Evolutionary conservation across 2,329 filamentous ascomycete species (phyloP), one percentile per base, ranked within the genome.

Genomic region (Pseudogymnoascus sp.): DNA sequence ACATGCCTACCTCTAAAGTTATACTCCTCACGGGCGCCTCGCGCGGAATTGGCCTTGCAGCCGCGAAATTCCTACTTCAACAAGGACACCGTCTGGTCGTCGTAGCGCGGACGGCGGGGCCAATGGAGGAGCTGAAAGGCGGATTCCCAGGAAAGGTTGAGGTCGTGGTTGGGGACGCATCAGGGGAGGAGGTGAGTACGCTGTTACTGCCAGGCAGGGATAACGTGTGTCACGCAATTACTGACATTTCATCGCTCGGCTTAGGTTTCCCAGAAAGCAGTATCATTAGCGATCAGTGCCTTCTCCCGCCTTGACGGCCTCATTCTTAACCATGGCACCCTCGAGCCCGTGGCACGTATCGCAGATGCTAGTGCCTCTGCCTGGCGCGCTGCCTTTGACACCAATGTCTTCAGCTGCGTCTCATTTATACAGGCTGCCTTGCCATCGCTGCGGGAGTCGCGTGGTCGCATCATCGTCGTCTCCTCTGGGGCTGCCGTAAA

Each of bases 391-490:
- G 79, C 83, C 7, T 97, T 91, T 74, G 87, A 96, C 68, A 79
- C 91, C 65, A 97, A 97, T 73, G 85, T 97, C 68, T 92, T 97
- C 73, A 93, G 91, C 67, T 85, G 85, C 29, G 78, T 97, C 48
- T 86, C 85, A 35, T 79, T 97, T 74, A 81, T 87, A 63, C 85
- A 90, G 76, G 85, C 88, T 15, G 84, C 85, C 1, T 79, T 96
- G 13, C 83, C 85, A 1, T 80, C 85, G 60, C 81, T 96, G 51
- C 85, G 90, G 29, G 78, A 84, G 65, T 79, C 82, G 2, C 80
- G 86, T 33, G 92, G 92, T 3, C 83, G 83, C 63, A 86, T 96
- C 36, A 76, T 96, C 10, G 86, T 94, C 71, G 84, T 89, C 8
- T 94, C 90, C 0, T 93, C 90, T 0, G 92, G 92, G 1, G 92